Evolutionary conservation across 306 rosid genomes (phyloP), one percentile per base, ranked within the genome.

Genomic region (Pyrus betulifolia): DNA sequence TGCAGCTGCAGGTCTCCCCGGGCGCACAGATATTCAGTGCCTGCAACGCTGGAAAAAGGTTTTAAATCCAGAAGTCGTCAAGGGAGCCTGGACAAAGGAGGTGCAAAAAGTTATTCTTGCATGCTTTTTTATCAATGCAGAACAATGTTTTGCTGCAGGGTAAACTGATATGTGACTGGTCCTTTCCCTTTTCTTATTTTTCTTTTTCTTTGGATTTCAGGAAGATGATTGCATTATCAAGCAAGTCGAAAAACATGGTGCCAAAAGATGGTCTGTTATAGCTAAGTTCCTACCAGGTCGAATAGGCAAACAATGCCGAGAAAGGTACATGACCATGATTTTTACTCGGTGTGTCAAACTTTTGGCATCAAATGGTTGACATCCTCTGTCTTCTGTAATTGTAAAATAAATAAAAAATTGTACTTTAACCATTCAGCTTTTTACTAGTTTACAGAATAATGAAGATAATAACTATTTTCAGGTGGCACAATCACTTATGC

Each of bases 271-370:
- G 96, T 87, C 93, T 64, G 22, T 66, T 64, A 80, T 77, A 51
- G 87, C 88, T 5, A 87, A 85, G 74, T 75, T n/a, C 74, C 77
- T 91, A 35, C 85, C 85, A 18, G 89, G 90, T 75, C 93, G 91
- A 42, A 81, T 87, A 45, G 96, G 91, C 69, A 91, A 88, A 84
- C 93, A 87, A 85, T 91, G 96, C 78, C 81, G 93, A 69, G 96
- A 88, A 74, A 88, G 96, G 91, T 88, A 69, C 28, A 72, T 8
- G 35, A 14, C 72, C 2, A 40, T 22, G 72, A 33, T 57, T 61
- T 71, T 67, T 68, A 61, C n/a, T 4, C 51, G 13, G 66, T 70
- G 74, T 44, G 30, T 70, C 59, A 35, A 6, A 22, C 28, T 57
- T 60, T 33, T 65, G 19, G 74, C 31, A 38, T 61, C 27, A 69